phyloP scores from a whole-genome alignment of 495 filamentous ascomycete species.

The Cercophora samala region DNA sequence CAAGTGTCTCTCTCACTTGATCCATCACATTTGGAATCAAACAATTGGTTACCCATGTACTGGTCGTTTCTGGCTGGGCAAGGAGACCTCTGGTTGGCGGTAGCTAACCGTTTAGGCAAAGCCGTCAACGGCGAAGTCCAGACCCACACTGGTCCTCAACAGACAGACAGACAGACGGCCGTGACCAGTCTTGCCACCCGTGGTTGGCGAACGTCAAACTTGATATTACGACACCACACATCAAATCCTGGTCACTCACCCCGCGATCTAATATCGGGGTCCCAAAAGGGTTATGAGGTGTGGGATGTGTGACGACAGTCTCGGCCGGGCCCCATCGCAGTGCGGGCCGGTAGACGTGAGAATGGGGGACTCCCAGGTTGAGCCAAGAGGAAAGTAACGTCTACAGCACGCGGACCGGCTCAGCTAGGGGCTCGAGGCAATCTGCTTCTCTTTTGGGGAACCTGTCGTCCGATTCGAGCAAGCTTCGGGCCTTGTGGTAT shows the following conservation, averaged over 20 bases:
- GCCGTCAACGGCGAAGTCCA: neutral
- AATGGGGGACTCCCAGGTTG: neutral
- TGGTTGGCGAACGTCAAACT: neutral
- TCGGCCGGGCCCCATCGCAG: neutral
- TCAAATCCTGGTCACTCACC: neutral
- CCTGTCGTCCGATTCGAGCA: neutral
- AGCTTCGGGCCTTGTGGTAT: neutral
- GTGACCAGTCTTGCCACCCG: neutral
- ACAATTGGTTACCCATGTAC: conserved; percentile 8
- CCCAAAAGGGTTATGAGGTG: neutral
- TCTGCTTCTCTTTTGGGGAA: neutral
- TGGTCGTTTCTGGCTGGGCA: neutral
- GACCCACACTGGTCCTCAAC: neutral
- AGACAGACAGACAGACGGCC: neutral
- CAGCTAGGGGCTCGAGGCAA: neutral
- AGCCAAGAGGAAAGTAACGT: neutral
- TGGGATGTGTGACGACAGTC: neutral
- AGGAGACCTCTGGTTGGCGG: neutral
- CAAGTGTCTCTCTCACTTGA: neutral
- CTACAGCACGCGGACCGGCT: neutral
- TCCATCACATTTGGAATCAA: conserved; percentile 6
- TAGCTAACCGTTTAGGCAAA: conserved; percentile 1
- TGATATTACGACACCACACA: neutral
- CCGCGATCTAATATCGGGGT: neutral
- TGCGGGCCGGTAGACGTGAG: neutral